phyloP scores from a whole-genome alignment of 768 basidiomycete genomes.

The Tylopilus balloui region DNA sequence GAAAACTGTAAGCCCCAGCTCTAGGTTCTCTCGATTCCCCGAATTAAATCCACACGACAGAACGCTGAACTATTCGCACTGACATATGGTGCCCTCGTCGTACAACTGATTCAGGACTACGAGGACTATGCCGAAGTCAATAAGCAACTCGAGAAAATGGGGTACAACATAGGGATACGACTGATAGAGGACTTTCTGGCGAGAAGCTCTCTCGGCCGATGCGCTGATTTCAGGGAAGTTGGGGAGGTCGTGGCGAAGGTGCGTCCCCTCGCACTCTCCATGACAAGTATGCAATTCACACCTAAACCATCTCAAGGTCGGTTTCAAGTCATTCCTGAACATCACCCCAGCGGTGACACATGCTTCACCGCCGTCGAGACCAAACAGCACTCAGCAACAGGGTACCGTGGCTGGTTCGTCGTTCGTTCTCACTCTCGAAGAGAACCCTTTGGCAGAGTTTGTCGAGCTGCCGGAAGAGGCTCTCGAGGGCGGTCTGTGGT shows the following conservation, averaged over 20 bases:
- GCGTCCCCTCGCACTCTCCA: slow-evolving; percentile 12
- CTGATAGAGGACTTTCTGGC: slow-evolving; percentile 98
- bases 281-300: neutral
- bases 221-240: slow-evolving; percentile 88
- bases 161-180: slow-evolving; percentile 95
- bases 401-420: slow-evolving; percentile 45
- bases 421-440: slow-evolving; percentile 86
- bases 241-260: slow-evolving; percentile 97
- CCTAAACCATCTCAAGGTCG: slow-evolving; percentile 54
- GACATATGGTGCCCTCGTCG: slow-evolving; percentile 96
- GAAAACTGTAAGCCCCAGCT: slow-evolving; percentile 69
- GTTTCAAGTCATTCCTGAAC: slow-evolving; percentile 96
- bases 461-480: slow-evolving; percentile 94
- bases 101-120: slow-evolving; percentile 98
- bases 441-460: slow-evolving; percentile 96
- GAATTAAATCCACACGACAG: slow-evolving; percentile 40
- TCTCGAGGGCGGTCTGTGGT: slow-evolving; percentile 91
- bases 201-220: slow-evolving; percentile 85
- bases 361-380: slow-evolving; percentile 48
- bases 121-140: slow-evolving; percentile 95
- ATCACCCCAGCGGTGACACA: slow-evolving; percentile 82
- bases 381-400: slow-evolving; percentile 40
- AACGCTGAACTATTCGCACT: slow-evolving; percentile 96
- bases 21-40: slow-evolving; percentile 7
- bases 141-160: slow-evolving; percentile 99